Conservation (phyloP, 805 yeast species). For the Candida qinlingensis region DNA sequence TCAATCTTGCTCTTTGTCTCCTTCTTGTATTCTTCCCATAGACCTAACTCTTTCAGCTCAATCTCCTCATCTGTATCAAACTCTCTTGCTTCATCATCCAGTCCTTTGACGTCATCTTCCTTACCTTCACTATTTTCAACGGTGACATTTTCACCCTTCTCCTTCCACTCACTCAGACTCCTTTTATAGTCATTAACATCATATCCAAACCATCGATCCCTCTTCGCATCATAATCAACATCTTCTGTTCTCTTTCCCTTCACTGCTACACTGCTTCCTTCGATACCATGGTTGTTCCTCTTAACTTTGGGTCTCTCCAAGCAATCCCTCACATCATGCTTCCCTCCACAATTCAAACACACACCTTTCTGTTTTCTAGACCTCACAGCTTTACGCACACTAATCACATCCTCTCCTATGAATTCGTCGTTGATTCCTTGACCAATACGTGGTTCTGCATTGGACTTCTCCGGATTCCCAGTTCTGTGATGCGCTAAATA, state of each 20-base stretch:
- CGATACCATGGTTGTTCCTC: slow-evolving; percentile 16
- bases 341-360: slow-evolving; percentile 57
- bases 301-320: slow-evolving; percentile 47
- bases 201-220: slow-evolving; percentile 55
- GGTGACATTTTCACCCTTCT: slow-evolving; percentile 15
- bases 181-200: slow-evolving; percentile 56
- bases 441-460: slow-evolving; percentile 48
- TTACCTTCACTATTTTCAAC: slow-evolving; percentile 18
- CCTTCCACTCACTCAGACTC: slow-evolving; percentile 42
- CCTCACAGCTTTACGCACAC: not conserved
- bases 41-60: slow-evolving; percentile 37
- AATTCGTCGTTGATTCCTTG: slow-evolving; percentile 49
- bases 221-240: slow-evolving; percentile 26
- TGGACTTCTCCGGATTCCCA: slow-evolving; percentile 25
- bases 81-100: not conserved
- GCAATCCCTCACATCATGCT: slow-evolving; percentile 50
- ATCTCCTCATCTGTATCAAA: slow-evolving; percentile 39
- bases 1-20: slow-evolving; percentile 26
- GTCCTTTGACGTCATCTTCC: slow-evolving; percentile 2
- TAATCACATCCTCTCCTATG: slow-evolving; percentile 13
- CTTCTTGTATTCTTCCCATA: slow-evolving; percentile 17
- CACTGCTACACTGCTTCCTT: slow-evolving; percentile 4
- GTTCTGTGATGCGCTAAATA: slow-evolving; percentile 54
- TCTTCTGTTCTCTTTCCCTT: slow-evolving; percentile 20
- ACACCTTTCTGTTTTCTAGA: slow-evolving; percentile 27